Evolutionary conservation across 2,329 filamentous ascomycete species (phyloP).

Genomic region (Amylocarpus encephaloides): DNA sequence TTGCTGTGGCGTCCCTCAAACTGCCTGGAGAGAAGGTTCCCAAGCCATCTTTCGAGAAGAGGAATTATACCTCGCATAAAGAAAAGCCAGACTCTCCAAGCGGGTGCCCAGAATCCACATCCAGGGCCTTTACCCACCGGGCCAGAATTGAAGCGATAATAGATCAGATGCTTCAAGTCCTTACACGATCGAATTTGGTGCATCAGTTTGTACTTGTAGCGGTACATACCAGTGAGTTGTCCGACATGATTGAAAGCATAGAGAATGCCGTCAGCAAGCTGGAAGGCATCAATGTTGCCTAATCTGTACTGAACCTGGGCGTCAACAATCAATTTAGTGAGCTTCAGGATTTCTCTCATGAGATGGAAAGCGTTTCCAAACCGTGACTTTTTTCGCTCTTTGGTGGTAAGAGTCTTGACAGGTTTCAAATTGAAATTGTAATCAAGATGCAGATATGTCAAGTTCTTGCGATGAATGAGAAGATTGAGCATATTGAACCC

Average conservation of each 20-base stretch:
- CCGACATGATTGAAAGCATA: slow-evolving; percentile 99
- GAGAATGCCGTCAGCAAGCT: slow-evolving; percentile 95
- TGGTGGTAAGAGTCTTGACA: slow-evolving; percentile 96
- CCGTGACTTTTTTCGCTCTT: slow-evolving; percentile 97
- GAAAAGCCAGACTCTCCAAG: slow-evolving; percentile 98
- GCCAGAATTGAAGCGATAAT: slow-evolving; percentile 96
- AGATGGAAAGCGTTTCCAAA: slow-evolving; percentile 99
- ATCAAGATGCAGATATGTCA: slow-evolving; percentile 96
- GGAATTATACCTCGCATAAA: slow-evolving; percentile 99
- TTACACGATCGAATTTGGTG: slow-evolving; percentile 99
- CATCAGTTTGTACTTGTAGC: slow-evolving; percentile 99
- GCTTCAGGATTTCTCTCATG: slow-evolving; percentile 92
- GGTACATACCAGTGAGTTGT: slow-evolving; percentile 97
- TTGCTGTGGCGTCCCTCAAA: slow-evolving; percentile 99
- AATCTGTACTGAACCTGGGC: slow-evolving; percentile 96
- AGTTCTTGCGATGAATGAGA: slow-evolving; percentile 94
- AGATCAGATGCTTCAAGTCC: slow-evolving; percentile 97
- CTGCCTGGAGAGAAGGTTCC: slow-evolving; percentile 91
- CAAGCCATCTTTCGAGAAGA: slow-evolving; percentile 91
- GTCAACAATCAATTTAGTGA: slow-evolving; percentile 97
- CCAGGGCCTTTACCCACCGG: slow-evolving; percentile 96
- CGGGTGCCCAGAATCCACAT: slow-evolving; percentile 97
- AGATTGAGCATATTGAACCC: slow-evolving; percentile 99
- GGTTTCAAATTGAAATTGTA: slow-evolving; percentile 99
- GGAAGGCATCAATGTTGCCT: slow-evolving; percentile 98